Evolutionary conservation across 345 rosid genomes (phyloP).

Genomic region (Clarkia xantiana): DNA sequence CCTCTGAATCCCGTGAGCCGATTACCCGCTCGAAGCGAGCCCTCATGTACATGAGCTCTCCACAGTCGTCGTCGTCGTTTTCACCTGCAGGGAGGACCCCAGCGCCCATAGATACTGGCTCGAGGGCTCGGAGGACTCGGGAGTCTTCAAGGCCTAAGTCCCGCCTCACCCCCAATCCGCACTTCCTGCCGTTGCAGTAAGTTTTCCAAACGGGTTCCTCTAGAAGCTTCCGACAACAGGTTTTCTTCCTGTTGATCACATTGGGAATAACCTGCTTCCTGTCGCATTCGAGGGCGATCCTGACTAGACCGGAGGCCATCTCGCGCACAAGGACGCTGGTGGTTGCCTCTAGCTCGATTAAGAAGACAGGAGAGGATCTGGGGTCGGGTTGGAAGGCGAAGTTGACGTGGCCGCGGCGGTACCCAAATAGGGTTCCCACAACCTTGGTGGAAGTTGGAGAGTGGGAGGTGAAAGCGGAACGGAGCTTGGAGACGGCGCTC

Average conservation of each 20-base stretch:
- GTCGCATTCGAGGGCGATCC: conserved; percentile 75
- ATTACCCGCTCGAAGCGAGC: conserved; percentile 85
- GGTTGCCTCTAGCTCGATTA: conserved; percentile 71
- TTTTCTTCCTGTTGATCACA: conserved; percentile 19
- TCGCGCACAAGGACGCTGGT: conserved; percentile 70
- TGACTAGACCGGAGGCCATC: conserved; percentile 87
- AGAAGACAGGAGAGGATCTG: conserved; percentile 38
- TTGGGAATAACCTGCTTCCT: conserved; percentile 25
- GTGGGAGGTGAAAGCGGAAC: conserved; percentile 32
- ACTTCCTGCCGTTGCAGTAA: conserved; percentile 80
- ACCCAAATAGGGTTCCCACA: conserved; percentile 74
- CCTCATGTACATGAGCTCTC: conserved; percentile 95
- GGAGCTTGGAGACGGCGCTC: conserved; percentile 37
- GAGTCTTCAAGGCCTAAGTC: conserved; percentile 56
- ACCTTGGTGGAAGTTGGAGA: conserved; percentile 46
- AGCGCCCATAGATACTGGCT: conserved; percentile 84
- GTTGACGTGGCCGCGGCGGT: conserved; percentile 74
- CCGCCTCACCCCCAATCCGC: conserved; percentile 60
- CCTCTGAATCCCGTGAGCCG: conserved; percentile 84
- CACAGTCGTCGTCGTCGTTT: conserved; percentile 35
- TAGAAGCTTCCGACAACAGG: conserved; percentile 22
- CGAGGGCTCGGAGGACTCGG: conserved; percentile 59
- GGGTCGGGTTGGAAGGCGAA: conserved; percentile 74
- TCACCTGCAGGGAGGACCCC: conserved; percentile 63
- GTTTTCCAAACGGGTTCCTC: conserved; percentile 69